Base-by-base conservation (phyloP, 2,329 filamentous ascomycete species). In the Parafenestella ontariensis region DNA sequence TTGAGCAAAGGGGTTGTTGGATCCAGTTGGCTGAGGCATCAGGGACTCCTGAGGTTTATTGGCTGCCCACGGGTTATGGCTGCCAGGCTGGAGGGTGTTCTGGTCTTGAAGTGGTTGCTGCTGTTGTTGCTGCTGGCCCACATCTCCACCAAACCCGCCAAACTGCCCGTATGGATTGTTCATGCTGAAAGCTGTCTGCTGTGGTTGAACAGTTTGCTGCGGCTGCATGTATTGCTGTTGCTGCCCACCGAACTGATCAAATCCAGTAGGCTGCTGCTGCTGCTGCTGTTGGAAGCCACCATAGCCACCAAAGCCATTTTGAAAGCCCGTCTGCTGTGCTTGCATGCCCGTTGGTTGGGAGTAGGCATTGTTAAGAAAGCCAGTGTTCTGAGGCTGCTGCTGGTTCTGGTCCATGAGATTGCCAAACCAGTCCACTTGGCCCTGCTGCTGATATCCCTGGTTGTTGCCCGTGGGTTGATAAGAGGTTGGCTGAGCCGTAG, bases 361-460 rank as follows among this genome's bases (percentile, higher is more conserved):
- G 69, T 89, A 89, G 56, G 87, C 85, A 65, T 86, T 87, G 76
- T 88, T 88, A 60, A 89, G 76, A 68, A 83, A 89, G 5, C 87
- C 87, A 13, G 87, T 89, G 49, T 81, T 84, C 74, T 93, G 88
- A 64, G 89, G 80, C 61, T 81, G 79, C 45, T 79, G 74, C 66
- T 75, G 77, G 37, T 79, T 86, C 68, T 87, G 88, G 54, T 94
- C 91, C 69, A 98, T 89, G 11, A 93, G 92, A 76, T 99, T 99
- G 54, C 94, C 95, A 68, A 96, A 95, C 87, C 96, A 98, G 77
- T 99, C 95, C 17, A 99, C 95, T 11, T 92, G 91, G 52, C 90
- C 90, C 73, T 96, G 94, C 78, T 99, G 95, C 79, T 98, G 93
- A 71, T 99, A 99, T 42, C 94, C 94, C 78, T 96, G 93, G 77